Evolutionary conservation across 2,329 filamentous ascomycete species (phyloP).

Genomic region (Paecilomyces fulvus): DNA sequence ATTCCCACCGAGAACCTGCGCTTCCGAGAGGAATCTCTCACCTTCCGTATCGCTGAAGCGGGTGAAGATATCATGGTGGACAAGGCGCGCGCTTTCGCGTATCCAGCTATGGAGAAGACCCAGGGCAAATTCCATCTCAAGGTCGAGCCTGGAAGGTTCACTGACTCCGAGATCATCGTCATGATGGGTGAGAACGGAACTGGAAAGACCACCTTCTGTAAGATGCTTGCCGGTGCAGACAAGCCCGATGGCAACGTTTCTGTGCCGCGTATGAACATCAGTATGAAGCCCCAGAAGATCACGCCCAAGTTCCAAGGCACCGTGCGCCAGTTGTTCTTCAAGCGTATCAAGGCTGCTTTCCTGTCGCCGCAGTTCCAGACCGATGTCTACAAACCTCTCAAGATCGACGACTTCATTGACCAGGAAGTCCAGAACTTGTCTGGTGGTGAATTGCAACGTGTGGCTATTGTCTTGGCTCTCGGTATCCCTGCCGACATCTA

Average conservation of each 20-base stretch:
- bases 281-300: slow-evolving; percentile 99
- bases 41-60: slow-evolving; percentile 87
- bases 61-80: slow-evolving; percentile 82
- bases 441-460: slow-evolving; percentile 98
- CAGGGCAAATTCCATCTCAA: slow-evolving; percentile 78
- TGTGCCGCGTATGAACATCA: slow-evolving; percentile 91
- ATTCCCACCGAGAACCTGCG: slow-evolving; percentile 97
- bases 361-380: slow-evolving; percentile 97
- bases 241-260: slow-evolving; percentile 75
- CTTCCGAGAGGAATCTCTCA: slow-evolving; percentile 93
- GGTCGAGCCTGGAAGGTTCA: slow-evolving; percentile 79
- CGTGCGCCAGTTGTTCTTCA: slow-evolving; percentile 97
- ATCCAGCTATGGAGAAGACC: slow-evolving; percentile 88
- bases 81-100: slow-evolving; percentile 74
- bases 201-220: slow-evolving; percentile 98
- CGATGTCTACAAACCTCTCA: slow-evolving; percentile 98
- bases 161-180: slow-evolving; percentile 96
- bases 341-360: slow-evolving; percentile 98
- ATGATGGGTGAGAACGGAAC: slow-evolving; percentile 99
- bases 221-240: slow-evolving; percentile 82
- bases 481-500: slow-evolving; percentile 96
- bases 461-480: slow-evolving; percentile 93
- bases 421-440: slow-evolving; percentile 99
- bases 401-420: slow-evolving; percentile 98
- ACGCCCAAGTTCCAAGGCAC: slow-evolving; percentile 97